Evolutionary conservation across 2,329 filamentous ascomycete species (phyloP), one percentile per base, ranked within the genome.

Genomic region (Colletotrichum gloeosporioides): DNA sequence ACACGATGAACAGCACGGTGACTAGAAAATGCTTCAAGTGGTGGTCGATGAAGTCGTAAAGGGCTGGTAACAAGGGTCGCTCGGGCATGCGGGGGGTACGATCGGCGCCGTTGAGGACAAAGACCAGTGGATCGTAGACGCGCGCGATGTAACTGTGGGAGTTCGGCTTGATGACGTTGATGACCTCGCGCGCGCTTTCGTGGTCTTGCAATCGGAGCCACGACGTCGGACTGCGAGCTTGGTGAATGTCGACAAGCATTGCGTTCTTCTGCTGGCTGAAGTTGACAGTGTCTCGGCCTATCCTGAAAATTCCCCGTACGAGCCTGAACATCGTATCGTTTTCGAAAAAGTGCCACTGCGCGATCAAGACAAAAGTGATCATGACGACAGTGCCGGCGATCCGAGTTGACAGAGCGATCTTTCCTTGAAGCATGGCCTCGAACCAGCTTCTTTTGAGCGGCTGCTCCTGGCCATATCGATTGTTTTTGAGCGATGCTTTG

Each of bases 141-240:
- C 90, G 90, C 27, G 95, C 94, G 22, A 95, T 87, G 81, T 95
- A 95, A 82, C 92, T 94, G 80, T 94, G 90, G 2, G 92, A 90
- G 71, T 89, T 87, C 8, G 94, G 94, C 78, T 95, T 95, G 79
- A 96, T 90, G 36, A 94, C 90, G n/a, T 91, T 89, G 82, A 96
- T 95, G 18, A 96, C 90, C 80, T 96, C 95, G 49, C 90, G 90
- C 4, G 94, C 94, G 2, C 94, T 95, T 80, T 95, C 93, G 79
- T 95, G 94, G 79, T 96, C 94, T 82, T 96, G 95, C 72, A 95
- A 88, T 31, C 91, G 90, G 66, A 96, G 87, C 95, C 95, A 96
- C 18, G 94, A 93, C 6, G 90, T 92, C 2, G 93, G 94, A n/a
- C 92, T 94, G 76, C 94, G 89, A 4, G 93, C 94, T 81, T 95